phyloP scores from a whole-genome alignment of 2,329 filamentous ascomycete genomes.

The Venturia effusa region DNA sequence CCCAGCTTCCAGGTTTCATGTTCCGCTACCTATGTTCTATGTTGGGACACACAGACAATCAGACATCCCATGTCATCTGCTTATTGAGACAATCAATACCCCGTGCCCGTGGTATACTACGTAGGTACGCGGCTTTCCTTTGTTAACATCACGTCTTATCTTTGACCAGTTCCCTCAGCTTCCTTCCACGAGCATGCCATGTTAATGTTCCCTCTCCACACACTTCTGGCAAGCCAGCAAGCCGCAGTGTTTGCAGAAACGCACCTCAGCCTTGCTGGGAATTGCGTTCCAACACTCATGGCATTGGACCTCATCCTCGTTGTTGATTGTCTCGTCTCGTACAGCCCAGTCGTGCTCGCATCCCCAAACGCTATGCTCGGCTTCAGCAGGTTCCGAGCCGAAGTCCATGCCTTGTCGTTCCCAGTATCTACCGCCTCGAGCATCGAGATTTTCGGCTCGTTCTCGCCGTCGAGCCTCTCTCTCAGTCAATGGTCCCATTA shows the following conservation, averaged over 20 bases:
- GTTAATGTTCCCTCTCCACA: background rate
- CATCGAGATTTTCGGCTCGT: background rate
- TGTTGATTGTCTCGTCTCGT: background rate
- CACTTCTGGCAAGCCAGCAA: background rate
- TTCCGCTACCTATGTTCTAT: too few relatives aligned
- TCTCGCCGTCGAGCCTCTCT: background rate
- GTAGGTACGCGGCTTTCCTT: too few relatives aligned
- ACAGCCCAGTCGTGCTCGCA: background rate
- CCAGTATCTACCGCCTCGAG: background rate
- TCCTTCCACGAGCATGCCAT: background rate
- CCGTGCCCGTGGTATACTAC: background rate
- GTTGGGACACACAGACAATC: background rate
- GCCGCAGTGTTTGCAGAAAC: background rate
- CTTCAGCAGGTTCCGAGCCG: background rate
- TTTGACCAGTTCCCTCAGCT: too few relatives aligned
- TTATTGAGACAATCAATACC: background rate
- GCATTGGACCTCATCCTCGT: background rate
- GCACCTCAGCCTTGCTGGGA: background rate
- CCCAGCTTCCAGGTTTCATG: too few relatives aligned
- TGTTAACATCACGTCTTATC: too few relatives aligned
- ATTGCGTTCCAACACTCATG: background rate
- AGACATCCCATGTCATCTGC: background rate
- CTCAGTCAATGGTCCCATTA: background rate
- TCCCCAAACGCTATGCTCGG: background rate
- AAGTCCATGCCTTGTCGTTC: constrained; percentile 1